Conservation (phyloP, 768 basidiomycete genomes). For the Coprinopsis sp. region DNA sequence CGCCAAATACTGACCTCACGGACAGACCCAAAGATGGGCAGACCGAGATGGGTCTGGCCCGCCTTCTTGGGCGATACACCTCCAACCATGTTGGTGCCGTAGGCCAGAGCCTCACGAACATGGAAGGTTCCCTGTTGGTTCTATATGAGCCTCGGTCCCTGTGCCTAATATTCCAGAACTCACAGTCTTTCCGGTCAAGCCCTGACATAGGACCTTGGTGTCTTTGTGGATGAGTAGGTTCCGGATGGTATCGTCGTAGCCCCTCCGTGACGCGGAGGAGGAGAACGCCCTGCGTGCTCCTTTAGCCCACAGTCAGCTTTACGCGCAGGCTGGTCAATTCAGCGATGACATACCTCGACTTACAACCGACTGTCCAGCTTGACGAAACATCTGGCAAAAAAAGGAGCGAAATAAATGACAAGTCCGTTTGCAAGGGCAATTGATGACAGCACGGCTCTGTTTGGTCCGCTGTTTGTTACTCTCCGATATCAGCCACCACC, state of each 20-base stretch:
- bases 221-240: slow-evolving; percentile 93
- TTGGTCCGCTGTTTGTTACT: too few relatives aligned
- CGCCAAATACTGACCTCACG: slow-evolving; percentile 58
- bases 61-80: slow-evolving; percentile 97
- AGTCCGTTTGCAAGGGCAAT: neutral
- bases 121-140: slow-evolving; percentile 87
- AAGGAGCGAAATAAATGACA: slow-evolving; percentile 5
- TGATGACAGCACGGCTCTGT: slow-evolving; percentile 3
- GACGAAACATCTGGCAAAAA: slow-evolving; percentile 48
- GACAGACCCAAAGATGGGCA: slow-evolving; percentile 91
- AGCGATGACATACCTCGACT: slow-evolving; percentile 39
- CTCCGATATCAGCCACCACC: too few relatives aligned
- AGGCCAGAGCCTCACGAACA: slow-evolving; percentile 85
- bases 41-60: slow-evolving; percentile 89
- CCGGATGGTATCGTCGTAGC: slow-evolving; percentile 84
- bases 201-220: slow-evolving; percentile 91
- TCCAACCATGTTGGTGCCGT: slow-evolving; percentile 96
- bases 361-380: slow-evolving; percentile 53
- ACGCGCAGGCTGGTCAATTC: neutral
- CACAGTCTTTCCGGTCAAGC: slow-evolving; percentile 93
- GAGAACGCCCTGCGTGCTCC: slow-evolving; percentile 80
- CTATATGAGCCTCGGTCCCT: neutral
- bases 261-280: slow-evolving; percentile 63
- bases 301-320: slow-evolving; percentile 18
- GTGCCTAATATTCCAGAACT: slow-evolving; percentile 18